phyloP scores from a whole-genome alignment of 805 yeast genomes.

The Monosporozyma siamensis region DNA sequence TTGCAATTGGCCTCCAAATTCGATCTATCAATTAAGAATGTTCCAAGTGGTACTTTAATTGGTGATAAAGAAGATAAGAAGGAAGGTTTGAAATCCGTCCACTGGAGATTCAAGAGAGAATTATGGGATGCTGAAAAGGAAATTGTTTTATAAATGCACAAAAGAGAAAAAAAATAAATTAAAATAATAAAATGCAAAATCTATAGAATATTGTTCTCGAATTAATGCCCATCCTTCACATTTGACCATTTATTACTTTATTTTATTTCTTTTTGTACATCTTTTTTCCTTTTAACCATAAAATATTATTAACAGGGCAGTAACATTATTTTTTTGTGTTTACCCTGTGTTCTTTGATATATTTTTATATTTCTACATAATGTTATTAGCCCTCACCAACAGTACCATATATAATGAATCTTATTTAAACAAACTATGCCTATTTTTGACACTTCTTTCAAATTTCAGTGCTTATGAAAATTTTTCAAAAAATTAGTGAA shows the following conservation, averaged over 20 bases:
- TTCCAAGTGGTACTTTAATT: conserved; percentile 55
- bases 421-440: too few species aligned
- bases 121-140: conserved; percentile 56
- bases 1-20: conserved; percentile 39
- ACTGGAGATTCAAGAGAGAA: conserved; percentile 61
- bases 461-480: background rate
- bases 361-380: too few species aligned
- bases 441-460: too few species aligned
- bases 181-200: background rate
- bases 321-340: too few species aligned
- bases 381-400: too few species aligned
- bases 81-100: conserved; percentile 38
- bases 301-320: too few species aligned
- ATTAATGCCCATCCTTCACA: too few species aligned
- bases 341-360: too few species aligned
- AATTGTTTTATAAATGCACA: conserved; percentile 31
- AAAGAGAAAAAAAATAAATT: background rate
- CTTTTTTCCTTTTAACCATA: too few species aligned
- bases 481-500: background rate
- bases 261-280: too few species aligned
- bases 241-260: too few species aligned
- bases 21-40: conserved; percentile 51
- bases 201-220: background rate
- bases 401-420: too few species aligned
- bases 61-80: conserved; percentile 48